These are phyloP conservation scores for Calonectria pseudoturangicola DNA, from an alignment of 2,329 filamentous ascomycete genomes.

Conservation along the genomic window DNA sequence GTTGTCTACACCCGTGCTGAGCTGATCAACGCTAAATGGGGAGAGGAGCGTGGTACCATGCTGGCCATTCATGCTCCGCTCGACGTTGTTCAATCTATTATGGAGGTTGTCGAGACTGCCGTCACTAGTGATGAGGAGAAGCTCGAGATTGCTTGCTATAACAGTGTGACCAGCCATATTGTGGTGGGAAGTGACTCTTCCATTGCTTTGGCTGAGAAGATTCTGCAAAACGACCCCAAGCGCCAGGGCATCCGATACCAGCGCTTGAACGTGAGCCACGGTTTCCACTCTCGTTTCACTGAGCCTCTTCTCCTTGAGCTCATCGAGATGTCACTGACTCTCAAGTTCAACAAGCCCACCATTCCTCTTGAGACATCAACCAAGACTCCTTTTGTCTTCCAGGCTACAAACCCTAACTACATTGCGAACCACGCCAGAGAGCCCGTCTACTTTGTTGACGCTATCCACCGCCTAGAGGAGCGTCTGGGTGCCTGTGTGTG, in stretches of 20 bases:
- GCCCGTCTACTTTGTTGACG: conserved; percentile 43
- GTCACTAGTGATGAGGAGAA: conserved; percentile 24
- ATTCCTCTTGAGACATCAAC: conserved; percentile 43
- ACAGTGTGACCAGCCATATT: conserved; percentile 40
- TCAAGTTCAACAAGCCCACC: conserved; percentile 33
- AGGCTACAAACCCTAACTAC: conserved; percentile 23
- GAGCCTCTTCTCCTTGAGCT: conserved; percentile 39
- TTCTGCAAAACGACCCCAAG: conserved; percentile 32
- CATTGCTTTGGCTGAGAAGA: conserved; percentile 31
- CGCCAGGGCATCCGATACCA: conserved; percentile 38
- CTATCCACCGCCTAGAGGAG: conserved; percentile 36
- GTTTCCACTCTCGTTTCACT: conserved; percentile 44
- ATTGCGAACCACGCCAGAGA: conserved; percentile 42
- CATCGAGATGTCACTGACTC: conserved; percentile 22
- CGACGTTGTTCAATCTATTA: conserved; percentile 35
- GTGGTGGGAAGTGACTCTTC: conserved; percentile 36
- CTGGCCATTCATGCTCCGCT: conserved; percentile 53
- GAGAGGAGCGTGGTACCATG: conserved; percentile 60
- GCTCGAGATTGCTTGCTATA: conserved; percentile 47
- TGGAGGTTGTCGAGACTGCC: conserved; percentile 31
- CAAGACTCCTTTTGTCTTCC: conserved; percentile 12
- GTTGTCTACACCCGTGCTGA: conserved; percentile 56
- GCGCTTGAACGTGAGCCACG: conserved; percentile 42
- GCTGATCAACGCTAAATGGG: conserved; percentile 58
- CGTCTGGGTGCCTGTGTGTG: conserved; percentile 39